These are phyloP conservation scores for Batkoa obscura DNA, from an alignment of 371 early-diverging fungal genomes.

Conservation along the genomic window DNA sequence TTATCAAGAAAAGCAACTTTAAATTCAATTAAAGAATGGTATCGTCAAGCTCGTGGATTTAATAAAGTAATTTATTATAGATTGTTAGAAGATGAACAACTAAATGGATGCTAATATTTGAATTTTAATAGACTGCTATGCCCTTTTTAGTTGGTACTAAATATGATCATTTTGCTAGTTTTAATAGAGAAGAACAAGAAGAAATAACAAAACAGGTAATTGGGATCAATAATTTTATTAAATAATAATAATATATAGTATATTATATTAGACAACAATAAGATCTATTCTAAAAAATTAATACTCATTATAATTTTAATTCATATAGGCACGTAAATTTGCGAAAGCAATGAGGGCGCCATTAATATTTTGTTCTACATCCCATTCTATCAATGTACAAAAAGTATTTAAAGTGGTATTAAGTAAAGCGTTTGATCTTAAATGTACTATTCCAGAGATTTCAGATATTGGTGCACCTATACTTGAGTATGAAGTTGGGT, in stretches of 20 bases:
- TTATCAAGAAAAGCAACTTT: constrained; percentile 77
- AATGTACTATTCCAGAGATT: constrained; percentile 80
- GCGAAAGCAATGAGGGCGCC: constrained; percentile 89
- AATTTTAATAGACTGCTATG: constrained; percentile 48
- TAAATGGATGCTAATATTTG: not conserved
- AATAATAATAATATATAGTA: not conserved
- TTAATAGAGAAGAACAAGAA: constrained; percentile 68
- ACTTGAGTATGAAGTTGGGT: constrained; percentile 34
- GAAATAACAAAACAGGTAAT: constrained; percentile 76
- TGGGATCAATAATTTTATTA: not conserved
- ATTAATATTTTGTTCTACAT: constrained; percentile 83
- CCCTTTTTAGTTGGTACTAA: constrained; percentile 94
- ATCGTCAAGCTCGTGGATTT: constrained; percentile 86
- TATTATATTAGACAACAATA: not conserved
- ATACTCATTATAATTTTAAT: not conserved
- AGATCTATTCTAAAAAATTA: not conserved
- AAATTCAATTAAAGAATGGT: constrained; percentile 90
- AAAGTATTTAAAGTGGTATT: constrained; percentile 92
- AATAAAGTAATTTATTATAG: constrained; percentile 38
- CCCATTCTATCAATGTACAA: constrained; percentile 86
- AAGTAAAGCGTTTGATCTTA: constrained; percentile 81
- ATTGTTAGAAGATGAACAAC: not conserved
- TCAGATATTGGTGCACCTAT: constrained; percentile 82
- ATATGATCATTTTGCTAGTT: constrained; percentile 78
- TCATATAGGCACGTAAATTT: constrained; percentile 53